Evolutionary conservation across 2,329 filamentous ascomycete species (phyloP).

Genomic region (Diaporthe capsici): DNA sequence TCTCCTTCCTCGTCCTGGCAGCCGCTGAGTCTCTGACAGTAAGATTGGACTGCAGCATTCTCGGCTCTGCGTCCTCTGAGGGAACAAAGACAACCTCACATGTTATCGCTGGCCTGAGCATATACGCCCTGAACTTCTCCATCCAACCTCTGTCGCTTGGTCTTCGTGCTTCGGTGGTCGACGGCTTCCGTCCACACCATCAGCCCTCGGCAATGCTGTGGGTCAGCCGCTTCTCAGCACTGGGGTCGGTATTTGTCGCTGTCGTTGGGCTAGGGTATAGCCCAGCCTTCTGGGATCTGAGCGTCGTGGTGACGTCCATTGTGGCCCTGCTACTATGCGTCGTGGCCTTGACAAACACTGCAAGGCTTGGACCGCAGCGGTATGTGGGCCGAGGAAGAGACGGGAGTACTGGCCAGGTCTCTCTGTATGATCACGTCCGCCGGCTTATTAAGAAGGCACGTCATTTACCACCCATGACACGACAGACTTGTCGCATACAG

Average conservation of each 20-base stretch:
- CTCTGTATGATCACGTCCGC: neutral
- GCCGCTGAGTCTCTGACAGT: neutral
- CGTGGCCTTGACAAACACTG: slow-evolving; percentile 15
- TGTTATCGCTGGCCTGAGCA: neutral
- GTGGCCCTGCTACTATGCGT: neutral
- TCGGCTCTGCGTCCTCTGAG: neutral
- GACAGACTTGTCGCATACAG: slow-evolving; percentile 22
- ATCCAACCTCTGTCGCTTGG: slow-evolving; percentile 17
- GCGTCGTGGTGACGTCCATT: neutral
- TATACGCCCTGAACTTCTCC: slow-evolving; percentile 20
- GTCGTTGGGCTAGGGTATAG: slow-evolving; percentile 5
- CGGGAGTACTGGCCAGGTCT: neutral
- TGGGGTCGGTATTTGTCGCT: slow-evolving; percentile 17
- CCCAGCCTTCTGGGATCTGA: slow-evolving; percentile 18
- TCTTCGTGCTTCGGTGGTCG: slow-evolving; percentile 18
- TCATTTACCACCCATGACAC: slow-evolving; percentile 3
- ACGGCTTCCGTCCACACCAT: slow-evolving; percentile 5
- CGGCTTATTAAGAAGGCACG: neutral
- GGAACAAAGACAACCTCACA: neutral
- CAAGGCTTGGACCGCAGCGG: neutral
- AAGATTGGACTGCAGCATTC: slow-evolving; percentile 2
- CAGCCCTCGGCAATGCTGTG: slow-evolving; percentile 21
- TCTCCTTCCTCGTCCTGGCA: slow-evolving; percentile 5
- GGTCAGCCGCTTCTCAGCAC: slow-evolving; percentile 21
- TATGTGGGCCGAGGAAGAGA: neutral